Evolutionary conservation across 2,329 filamentous ascomycete genomes (phyloP), one percentile per base, ranked within the genome.

Genomic region (Furcasterigmium furcatum): DNA sequence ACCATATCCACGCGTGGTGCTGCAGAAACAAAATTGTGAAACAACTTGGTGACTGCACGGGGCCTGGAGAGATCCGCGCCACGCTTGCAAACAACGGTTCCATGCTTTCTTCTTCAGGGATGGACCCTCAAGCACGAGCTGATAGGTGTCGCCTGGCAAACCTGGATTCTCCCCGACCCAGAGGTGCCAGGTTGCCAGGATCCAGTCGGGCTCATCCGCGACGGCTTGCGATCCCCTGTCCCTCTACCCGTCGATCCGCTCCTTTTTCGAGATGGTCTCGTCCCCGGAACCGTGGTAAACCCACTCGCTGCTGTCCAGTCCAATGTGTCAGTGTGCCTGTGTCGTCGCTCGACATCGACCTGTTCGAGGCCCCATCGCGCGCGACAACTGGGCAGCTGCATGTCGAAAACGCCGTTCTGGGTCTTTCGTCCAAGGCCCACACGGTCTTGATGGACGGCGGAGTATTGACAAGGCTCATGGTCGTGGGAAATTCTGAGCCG

Each of bases 11-110:
- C n/a, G 34, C 34, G 12, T 36, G 34, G 34, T 36, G 34, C 34
- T 36, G 34, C 34, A 36, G 34, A 36, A 36, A 36, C 34, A 36
- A 36, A 36, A 36, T 36, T 36, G 9, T 36, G 34, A 36, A 36
- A 36, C 34, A 18, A 36, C n/a, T 12, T 18, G 34, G 18, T 36
- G n/a, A 10, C 34, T 36, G 34, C 34, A 36, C 34, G 34, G 34
- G 18, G 12, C 16, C 9, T 16, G 34, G 34, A 18, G 18, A 36
- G 34, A 18, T 16, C 34, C 34, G n/a, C 12, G 34, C 34, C 34
- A 36, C 19, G 34, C 34, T 16, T 36, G 34, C 12, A 16, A 16
- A 9, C 34, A 36, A 36, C 34, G 34, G 34, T 36, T 14, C 34
- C 34, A 18, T 36, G 34, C 9, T 18, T 18, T 36, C 34, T 36